A percentile compares a stretch with the other conserved stretches of the same genome.
Evolutionary conservation across 1,284 basidiomycete species (phyloP).

Genomic region (Porogramme epimiltina): DNA sequence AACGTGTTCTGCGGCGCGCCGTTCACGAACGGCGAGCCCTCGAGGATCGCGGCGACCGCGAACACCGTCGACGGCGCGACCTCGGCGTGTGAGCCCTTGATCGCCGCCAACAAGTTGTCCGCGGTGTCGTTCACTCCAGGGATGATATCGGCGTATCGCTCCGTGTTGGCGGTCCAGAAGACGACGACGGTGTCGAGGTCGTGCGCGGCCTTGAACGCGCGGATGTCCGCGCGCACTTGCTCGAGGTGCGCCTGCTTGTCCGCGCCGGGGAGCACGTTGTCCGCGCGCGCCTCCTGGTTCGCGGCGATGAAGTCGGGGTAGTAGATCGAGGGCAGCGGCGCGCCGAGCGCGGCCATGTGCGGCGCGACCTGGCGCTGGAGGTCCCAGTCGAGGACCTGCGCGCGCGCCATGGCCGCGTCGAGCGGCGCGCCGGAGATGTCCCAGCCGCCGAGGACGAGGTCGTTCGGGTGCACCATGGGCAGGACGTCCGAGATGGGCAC

Average conservation of each 20-base stretch:
- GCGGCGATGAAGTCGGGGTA: slow-evolving; percentile 96
- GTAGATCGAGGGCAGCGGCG: slow-evolving; percentile 94
- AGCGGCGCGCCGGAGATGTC: slow-evolving; percentile 88
- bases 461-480: slow-evolving; percentile 99
- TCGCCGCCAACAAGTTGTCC: slow-evolving; percentile 82
- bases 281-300: slow-evolving; percentile 95
- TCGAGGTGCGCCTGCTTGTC: slow-evolving; percentile 95
- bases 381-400: slow-evolving; percentile 95
- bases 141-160: slow-evolving; percentile 95
- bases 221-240: slow-evolving; percentile 90
- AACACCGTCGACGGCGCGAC: slow-evolving; percentile 96
- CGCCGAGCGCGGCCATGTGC: slow-evolving; percentile 79
- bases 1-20: slow-evolving; percentile 99
- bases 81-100: slow-evolving; percentile 87
- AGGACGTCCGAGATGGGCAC: slow-evolving; percentile 93
- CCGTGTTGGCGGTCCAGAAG: slow-evolving; percentile 99
- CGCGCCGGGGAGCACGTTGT: slow-evolving; percentile 85
- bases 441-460: slow-evolving; percentile 97
- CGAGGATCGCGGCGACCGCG: slow-evolving; percentile 94
- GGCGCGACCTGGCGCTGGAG: slow-evolving; percentile 94
- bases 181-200: slow-evolving; percentile 87
- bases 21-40: slow-evolving; percentile 95
- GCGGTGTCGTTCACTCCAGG: slow-evolving; percentile 96
- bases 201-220: slow-evolving; percentile 88
- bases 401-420: slow-evolving; percentile 93